These are phyloP conservation scores for Agapanthus africanus DNA, from an alignment of 106 monocot genomes.

Conservation along the genomic window DNA sequence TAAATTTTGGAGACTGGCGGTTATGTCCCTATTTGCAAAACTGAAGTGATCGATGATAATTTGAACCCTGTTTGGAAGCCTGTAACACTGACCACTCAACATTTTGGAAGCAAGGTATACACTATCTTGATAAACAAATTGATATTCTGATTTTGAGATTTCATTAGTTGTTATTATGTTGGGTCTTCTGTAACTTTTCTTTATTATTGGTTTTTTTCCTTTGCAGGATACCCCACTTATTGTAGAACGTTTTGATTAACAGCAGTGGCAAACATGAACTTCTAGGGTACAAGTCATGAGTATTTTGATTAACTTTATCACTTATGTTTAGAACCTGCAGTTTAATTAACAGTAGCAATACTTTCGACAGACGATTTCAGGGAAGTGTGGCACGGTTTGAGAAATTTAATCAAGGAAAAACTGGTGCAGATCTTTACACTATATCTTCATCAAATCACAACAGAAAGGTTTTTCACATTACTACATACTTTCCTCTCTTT, in stretches of 20 bases:
- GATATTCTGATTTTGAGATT: neutral
- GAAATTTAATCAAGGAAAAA: slow-evolving; percentile 28
- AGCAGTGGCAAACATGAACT: slow-evolving; percentile 46
- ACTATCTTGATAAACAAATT: neutral
- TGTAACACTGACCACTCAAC: slow-evolving; percentile 34
- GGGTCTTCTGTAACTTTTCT: neutral
- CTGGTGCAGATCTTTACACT: slow-evolving; percentile 40
- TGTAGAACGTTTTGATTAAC: slow-evolving; percentile 65
- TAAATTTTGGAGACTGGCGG: slow-evolving; percentile 42
- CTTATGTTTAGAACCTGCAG: neutral
- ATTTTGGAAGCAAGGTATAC: slow-evolving; percentile 64
- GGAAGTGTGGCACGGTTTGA: slow-evolving; percentile 37
- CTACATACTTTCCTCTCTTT: neutral
- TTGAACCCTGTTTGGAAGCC: slow-evolving; percentile 72
- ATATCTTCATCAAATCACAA: slow-evolving; percentile 9
- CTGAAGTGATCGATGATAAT: slow-evolving; percentile 57
- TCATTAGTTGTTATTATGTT: neutral
- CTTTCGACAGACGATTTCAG: slow-evolving; percentile 35
- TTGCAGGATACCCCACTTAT: slow-evolving; percentile 64
- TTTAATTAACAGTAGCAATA: neutral
- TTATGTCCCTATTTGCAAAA: slow-evolving; percentile 58
- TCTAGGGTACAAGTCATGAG: slow-evolving; percentile 37
- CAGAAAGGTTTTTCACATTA: slow-evolving; percentile 22
- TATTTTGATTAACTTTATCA: neutral
- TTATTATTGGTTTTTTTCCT: slow-evolving; percentile 2